Base-by-base conservation (phyloP, 2,329 filamentous ascomycete species). In the Didymella keratinophila region DNA sequence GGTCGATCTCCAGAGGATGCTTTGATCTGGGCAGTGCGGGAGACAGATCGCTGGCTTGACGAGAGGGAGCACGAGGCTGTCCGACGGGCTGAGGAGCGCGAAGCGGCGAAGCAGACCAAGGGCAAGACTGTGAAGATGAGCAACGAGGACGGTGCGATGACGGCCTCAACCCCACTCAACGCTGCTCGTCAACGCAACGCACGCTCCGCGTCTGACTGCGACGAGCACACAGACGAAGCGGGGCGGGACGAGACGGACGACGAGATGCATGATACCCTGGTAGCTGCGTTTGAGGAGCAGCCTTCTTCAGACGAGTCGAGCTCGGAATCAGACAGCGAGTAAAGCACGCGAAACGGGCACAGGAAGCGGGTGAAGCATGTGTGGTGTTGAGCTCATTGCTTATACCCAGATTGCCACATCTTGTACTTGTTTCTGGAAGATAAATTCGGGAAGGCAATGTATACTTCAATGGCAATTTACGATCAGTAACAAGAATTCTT, bases 1-100 rank as follows among this genome's bases (percentile, higher is more conserved):
- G 70, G 59, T 1, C 10, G 50, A 11, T 30, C 42, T 3, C 32
- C 55, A 5, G 63, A 63, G 0, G 54, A 60, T 5, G 69, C 70
- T 10, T n/a, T 68, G n/a, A 14, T 16, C 6, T 44, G 54, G 10
- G 67, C 71, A 0, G 46, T 72, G 8, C 23, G 51, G 30, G 54
- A 60, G 4, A 63, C 65, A 3, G 68, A 71, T 41, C 50, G 23
- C n/a, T 52, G 58, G n/a, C 42, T 72, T 8, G 61, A 67, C 14
- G 63, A 53, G 10, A 58, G 63, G 20, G 44, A 61, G 14, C 64
- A 61, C 11, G 56, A 50, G 23, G 45, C 23, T 2, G 39, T 28
- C 14, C 37, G 23, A n/a, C 53, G 44, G 18, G 18, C 54, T 8
- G 49, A 36, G 16, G 21, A 55, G 50, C 34, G 34, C 6, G 16